phyloP scores from a whole-genome alignment of 2,329 filamentous ascomycete genomes.

The Leptosphaerulina australis region DNA sequence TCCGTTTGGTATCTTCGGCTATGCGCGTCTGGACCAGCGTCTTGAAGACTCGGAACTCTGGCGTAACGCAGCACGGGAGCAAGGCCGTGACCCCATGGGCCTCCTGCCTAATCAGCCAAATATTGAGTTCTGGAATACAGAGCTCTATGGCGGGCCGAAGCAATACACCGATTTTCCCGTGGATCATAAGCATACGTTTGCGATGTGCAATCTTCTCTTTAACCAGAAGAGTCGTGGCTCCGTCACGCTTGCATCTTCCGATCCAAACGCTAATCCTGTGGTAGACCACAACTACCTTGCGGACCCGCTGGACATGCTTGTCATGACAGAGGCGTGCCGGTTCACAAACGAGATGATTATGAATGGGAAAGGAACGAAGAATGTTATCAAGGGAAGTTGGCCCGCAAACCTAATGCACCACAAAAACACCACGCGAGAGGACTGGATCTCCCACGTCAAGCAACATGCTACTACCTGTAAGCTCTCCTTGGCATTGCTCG shows the following conservation, averaged over 20 bases:
- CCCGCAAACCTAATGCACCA: slow-evolving; percentile 60
- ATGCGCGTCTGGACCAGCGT: slow-evolving; percentile 65
- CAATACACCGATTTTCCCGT: slow-evolving; percentile 62
- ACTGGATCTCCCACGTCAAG: slow-evolving; percentile 64
- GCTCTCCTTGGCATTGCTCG: slow-evolving; percentile 5
- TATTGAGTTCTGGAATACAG: slow-evolving; percentile 67
- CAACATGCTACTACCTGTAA: slow-evolving; percentile 66
- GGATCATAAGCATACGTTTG: slow-evolving; percentile 62
- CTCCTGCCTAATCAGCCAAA: slow-evolving; percentile 63
- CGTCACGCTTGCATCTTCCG: slow-evolving; percentile 57
- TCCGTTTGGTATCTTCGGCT: slow-evolving; percentile 67
- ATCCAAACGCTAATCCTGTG: slow-evolving; percentile 60
- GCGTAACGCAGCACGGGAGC: slow-evolving; percentile 55
- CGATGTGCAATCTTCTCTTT: slow-evolving; percentile 64
- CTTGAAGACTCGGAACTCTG: slow-evolving; percentile 62
- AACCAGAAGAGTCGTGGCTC: slow-evolving; percentile 62
- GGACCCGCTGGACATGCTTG: slow-evolving; percentile 63
- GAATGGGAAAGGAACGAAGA: slow-evolving; percentile 62
- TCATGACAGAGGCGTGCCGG: slow-evolving; percentile 64
- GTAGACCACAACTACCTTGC: slow-evolving; percentile 65
- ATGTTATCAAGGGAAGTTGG: slow-evolving; percentile 66
- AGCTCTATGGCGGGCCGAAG: slow-evolving; percentile 66
- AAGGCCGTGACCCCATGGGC: slow-evolving; percentile 66
- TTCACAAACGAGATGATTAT: slow-evolving; percentile 67
- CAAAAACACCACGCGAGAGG: slow-evolving; percentile 58